Conservation (phyloP, 1,284 basidiomycete species). For the Apiotrichum domesticum region DNA sequence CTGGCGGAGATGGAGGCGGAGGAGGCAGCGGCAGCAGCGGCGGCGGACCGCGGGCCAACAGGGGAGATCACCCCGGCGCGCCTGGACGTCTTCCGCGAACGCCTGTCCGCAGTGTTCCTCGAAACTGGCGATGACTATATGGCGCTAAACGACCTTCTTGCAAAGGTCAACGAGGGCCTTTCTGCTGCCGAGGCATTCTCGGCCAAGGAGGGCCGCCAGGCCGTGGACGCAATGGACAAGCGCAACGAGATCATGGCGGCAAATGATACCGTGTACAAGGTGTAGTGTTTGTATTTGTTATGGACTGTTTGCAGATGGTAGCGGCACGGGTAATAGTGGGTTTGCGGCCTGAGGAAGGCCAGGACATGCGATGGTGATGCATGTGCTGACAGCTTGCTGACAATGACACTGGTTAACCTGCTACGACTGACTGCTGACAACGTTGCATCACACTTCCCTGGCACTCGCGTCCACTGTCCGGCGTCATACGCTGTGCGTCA, state of each 20-base stretch:
- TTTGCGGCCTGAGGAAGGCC: too few species aligned
- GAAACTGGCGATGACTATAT: conserved; percentile 59
- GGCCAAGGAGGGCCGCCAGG: conserved; percentile 68
- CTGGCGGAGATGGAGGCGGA: conserved; percentile 21
- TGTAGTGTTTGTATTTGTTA: conserved; percentile 20
- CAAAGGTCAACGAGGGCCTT: conserved; percentile 72
- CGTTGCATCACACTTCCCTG: too few species aligned
- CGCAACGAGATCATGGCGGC: conserved; percentile 82
- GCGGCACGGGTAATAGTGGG: too few species aligned
- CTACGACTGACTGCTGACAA: too few species aligned
- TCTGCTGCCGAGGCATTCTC: conserved; percentile 65
- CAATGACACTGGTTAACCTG: too few species aligned
- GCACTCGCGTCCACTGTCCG: too few species aligned
- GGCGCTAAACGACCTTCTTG: conserved; percentile 64
- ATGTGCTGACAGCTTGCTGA: too few species aligned
- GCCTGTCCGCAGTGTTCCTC: conserved; percentile 65
- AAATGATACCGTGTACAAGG: conserved; percentile 60
- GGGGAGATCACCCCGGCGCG: conserved; percentile 29
- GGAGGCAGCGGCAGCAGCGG: not conserved
- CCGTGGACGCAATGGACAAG: conserved; percentile 71
- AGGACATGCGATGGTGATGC: too few species aligned
- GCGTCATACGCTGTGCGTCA: too few species aligned
- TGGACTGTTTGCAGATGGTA: not conserved
- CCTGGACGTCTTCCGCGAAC: conserved; percentile 67
- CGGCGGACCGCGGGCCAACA: not conserved